Evolutionary conservation across 2,329 filamentous ascomycete species (phyloP).

Genomic region (Colletotrichum phormii): DNA sequence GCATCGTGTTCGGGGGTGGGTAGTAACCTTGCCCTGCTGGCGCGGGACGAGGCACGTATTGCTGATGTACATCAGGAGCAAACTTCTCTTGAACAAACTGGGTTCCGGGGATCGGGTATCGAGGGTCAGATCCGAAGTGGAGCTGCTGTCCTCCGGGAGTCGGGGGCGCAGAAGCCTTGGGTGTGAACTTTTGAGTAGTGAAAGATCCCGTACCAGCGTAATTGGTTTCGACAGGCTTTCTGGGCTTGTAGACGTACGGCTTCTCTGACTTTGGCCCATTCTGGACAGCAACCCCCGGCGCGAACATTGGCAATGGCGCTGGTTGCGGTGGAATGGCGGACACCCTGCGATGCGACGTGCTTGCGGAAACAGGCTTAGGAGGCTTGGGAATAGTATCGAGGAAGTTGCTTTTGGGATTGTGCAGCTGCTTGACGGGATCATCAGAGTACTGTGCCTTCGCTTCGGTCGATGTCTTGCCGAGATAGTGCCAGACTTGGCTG

Average conservation of each 20-base stretch:
- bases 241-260: constrained; percentile 66
- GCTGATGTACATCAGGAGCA: constrained; percentile 33
- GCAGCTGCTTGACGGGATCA: constrained; percentile 68
- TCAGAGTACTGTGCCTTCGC: constrained; percentile 92
- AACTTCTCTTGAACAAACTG: constrained; percentile 43
- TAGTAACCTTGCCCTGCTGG: constrained; percentile 5
- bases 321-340: constrained; percentile 31
- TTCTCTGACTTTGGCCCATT: constrained; percentile 50
- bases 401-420: constrained; percentile 79
- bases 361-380: constrained; percentile 50
- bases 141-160: constrained; percentile 43
- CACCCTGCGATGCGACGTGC: constrained; percentile 38
- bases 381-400: constrained; percentile 75
- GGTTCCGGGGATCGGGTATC: constrained; percentile 38
- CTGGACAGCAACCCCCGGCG: constrained; percentile 9
- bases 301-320: constrained; percentile 15
- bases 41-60: not conserved
- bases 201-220: constrained; percentile 42
- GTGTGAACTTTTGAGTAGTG: constrained; percentile 50
- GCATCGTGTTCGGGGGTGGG: not conserved
- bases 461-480: constrained; percentile 88
- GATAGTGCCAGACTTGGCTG: constrained; percentile 88
- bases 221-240: constrained; percentile 47
- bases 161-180: constrained; percentile 42
- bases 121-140: constrained; percentile 44